phyloP scores from a whole-genome alignment of 1,139 yeast genomes.

The Yamadazyma trypodendri region DNA sequence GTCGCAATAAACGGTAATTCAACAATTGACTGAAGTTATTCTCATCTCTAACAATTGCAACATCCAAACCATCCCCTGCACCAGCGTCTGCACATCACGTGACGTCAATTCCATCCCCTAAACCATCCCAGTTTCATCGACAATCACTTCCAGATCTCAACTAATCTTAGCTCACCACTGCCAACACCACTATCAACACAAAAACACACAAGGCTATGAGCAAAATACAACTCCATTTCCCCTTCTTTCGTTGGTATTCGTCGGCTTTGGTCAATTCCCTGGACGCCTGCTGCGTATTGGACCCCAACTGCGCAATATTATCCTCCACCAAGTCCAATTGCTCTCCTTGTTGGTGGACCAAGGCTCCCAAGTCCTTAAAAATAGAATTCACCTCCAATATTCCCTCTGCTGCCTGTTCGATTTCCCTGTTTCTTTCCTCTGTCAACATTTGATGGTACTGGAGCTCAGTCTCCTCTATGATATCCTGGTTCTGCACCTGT shows the following conservation, averaged over 20 bases:
- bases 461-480: constrained; percentile 57
- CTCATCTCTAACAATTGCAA: too few species aligned
- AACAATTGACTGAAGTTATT: too few species aligned
- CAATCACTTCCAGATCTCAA: too few species aligned
- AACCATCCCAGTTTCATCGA: too few species aligned
- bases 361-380: constrained; percentile 72
- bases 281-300: constrained; percentile 68
- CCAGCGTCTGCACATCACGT: too few species aligned
- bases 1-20: too few species aligned
- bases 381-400: constrained; percentile 82
- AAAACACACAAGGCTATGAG: constrained; percentile 46
- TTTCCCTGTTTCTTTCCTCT: constrained; percentile 72
- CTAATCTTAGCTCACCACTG: constrained; percentile 35
- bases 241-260: constrained; percentile 64
- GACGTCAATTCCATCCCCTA: too few species aligned
- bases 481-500: constrained; percentile 41
- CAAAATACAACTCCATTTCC: constrained; percentile 72
- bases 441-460: constrained; percentile 70
- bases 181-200: constrained; percentile 38
- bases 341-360: constrained; percentile 81
- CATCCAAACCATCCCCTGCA: too few species aligned
- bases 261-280: constrained; percentile 72
- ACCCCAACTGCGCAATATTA: constrained; percentile 64
- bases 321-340: constrained; percentile 83
- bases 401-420: constrained; percentile 70